Evolutionary conservation across 2,329 filamentous ascomycete species (phyloP).

Genomic region (Sporothrix variecibatus): DNA sequence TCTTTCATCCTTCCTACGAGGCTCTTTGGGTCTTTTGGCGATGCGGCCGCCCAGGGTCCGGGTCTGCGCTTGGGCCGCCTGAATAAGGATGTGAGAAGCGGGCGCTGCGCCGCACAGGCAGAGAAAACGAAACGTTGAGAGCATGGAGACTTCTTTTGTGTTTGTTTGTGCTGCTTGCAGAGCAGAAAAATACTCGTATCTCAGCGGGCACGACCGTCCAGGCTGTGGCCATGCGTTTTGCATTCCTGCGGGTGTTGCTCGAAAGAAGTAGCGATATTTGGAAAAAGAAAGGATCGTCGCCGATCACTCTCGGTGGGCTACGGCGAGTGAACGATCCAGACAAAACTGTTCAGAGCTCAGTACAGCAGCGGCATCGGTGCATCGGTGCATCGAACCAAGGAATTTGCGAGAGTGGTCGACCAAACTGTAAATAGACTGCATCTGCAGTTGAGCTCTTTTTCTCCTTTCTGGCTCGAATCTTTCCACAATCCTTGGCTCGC

Average conservation of each 20-base stretch:
- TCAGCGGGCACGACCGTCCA: neutral
- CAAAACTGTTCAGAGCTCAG: neutral
- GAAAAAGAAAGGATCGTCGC: conserved; percentile 28
- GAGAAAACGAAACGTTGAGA: neutral
- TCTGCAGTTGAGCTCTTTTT: neutral
- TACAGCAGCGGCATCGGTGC: neutral
- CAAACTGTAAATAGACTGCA: conserved; percentile 4
- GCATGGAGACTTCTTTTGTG: neutral
- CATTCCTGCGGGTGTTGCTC: conserved; percentile 4
- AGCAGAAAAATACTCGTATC: neutral
- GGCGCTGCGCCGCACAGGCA: neutral
- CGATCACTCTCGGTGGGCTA: neutral
- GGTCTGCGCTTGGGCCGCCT: neutral
- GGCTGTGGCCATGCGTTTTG: neutral
- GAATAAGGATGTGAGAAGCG: neutral
- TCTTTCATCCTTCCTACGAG: neutral
- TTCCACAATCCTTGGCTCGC: neutral
- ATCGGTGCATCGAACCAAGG: conserved; percentile 4
- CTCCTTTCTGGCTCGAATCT: neutral
- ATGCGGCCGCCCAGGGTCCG: neutral
- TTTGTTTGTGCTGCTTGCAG: neutral
- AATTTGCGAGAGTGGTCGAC: neutral
- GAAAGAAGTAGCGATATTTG: neutral
- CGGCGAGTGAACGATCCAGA: neutral
- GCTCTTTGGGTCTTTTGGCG: neutral